These are phyloP conservation scores for Mortierella sp. DNA, from an alignment of 371 early-diverging fungal species.

Conservation along the genomic window DNA sequence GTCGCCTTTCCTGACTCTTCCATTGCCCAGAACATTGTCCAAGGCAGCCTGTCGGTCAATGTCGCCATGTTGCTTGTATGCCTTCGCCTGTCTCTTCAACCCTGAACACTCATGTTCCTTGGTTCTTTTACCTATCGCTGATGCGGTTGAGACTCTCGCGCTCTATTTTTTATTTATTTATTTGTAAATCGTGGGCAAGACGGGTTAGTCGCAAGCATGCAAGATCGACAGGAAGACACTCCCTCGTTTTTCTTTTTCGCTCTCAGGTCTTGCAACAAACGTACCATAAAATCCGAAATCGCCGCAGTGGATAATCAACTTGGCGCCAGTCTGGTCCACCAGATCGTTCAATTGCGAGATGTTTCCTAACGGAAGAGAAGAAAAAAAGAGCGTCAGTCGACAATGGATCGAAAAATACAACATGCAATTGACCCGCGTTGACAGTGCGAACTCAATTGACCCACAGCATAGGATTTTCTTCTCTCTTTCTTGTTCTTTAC, in stretches of 20 bases:
- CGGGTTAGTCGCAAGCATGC: background rate
- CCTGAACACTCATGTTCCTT: background rate
- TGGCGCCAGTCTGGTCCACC: slow-evolving; percentile 70
- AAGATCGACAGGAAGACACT: background rate
- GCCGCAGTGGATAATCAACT: slow-evolving; percentile 76
- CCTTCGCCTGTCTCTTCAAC: background rate
- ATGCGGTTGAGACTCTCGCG: slow-evolving; percentile 69
- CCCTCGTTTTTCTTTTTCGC: background rate
- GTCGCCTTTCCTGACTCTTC: too few species aligned
- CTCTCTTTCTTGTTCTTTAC: slow-evolving; percentile 12
- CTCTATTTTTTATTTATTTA: slow-evolving; percentile 56
- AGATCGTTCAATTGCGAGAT: slow-evolving; percentile 74
- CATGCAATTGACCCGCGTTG: too few species aligned
- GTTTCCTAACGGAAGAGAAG: slow-evolving; percentile 59
- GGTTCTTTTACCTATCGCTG: slow-evolving; percentile 65
- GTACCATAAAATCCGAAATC: slow-evolving; percentile 79
- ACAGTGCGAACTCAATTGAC: too few species aligned
- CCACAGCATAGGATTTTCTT: too few species aligned
- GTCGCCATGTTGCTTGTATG: background rate
- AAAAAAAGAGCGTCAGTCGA: background rate
- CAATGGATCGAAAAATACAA: background rate
- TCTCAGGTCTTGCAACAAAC: background rate
- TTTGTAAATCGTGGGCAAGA: background rate
- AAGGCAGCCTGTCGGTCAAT: background rate
- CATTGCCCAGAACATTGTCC: background rate